Evolutionary conservation across 129 eudicot species (phyloP).

Genomic region (Kitagawia praeruptora): DNA sequence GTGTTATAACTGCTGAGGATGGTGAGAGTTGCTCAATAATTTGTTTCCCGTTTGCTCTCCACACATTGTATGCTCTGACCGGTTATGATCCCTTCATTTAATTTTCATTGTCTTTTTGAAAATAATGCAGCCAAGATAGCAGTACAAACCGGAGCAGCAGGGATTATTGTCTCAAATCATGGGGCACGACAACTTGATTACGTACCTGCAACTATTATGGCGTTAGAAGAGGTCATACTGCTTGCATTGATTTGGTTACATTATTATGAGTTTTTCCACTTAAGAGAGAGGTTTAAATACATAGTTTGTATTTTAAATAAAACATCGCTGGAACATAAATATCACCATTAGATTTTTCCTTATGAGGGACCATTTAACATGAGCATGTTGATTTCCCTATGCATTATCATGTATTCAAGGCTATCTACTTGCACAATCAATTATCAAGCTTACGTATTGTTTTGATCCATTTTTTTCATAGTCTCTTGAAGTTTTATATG

Average conservation of each 20-base stretch:
- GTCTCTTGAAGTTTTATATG: background rate
- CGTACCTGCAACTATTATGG: slow-evolving; percentile 44
- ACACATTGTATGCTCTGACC: background rate
- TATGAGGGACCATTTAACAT: background rate
- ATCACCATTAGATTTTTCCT: background rate
- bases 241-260: background rate
- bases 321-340: no score
- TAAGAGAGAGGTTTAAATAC: background rate
- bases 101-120: background rate
- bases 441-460: slow-evolving; percentile 4
- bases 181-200: slow-evolving; percentile 54
- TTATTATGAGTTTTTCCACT: background rate
- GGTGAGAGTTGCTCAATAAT: slow-evolving; percentile 32
- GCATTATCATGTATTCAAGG: background rate
- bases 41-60: background rate
- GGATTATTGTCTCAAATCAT: slow-evolving; percentile 45
- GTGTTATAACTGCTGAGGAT: slow-evolving; percentile 88
- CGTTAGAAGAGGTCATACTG: slow-evolving; percentile 45
- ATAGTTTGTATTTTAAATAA: background rate
- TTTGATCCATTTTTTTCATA: background rate
- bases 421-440: background rate
- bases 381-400: background rate
- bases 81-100: background rate
- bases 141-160: slow-evolving; percentile 38
- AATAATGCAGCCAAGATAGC: slow-evolving; percentile 28